Base-by-base conservation (phyloP, 306 rosid genomes). In the Rosa rugosa region DNA sequence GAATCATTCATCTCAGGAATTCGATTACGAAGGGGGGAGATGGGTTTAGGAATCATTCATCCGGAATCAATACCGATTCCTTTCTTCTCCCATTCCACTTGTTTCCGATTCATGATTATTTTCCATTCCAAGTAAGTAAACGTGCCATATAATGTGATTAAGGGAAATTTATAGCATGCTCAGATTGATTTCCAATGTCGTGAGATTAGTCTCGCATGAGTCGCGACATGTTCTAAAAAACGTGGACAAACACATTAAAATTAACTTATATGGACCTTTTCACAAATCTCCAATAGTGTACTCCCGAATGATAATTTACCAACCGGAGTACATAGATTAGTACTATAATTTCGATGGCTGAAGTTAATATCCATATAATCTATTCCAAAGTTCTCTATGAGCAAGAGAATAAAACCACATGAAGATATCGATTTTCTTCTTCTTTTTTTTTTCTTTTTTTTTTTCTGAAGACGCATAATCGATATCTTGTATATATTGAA, bases 191-290 rank as follows among this genome's bases (percentile, higher is more conserved):
- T 63, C 22, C 9, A 23, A 51, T 11, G 4, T 80, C 57, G n/a
- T n/a, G n/a, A n/a, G n/a, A n/a, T n/a, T n/a, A n/a, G 56, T 5
- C 56, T 82, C 27, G 41, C 82, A 51, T 60, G 80, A 60, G 38
- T 31, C 36, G 2, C 2, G 36, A 31, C 36, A 38, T 85, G 80
- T 64, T 69, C 56, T 79, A 50, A 66, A 72, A 40, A 42, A 51
- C 8, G 79, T 73, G 86, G 84, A 57, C 65, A 25, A 1, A n/a
- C 41, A 76, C 71, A 65, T 65, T 65, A 46, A 17, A 27, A 64
- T 64, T 44, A 16, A 64, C 87, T 47, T 54, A 72, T 42, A 38
- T 65, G 41, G 38, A 12, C 73, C 57, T 45, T 65, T 71, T 45
- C 63, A 13, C 72, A 62, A 47, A 67, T 66, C 54, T 44, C 41